Evolutionary conservation across 371 early-diverging fungal species (phyloP).

Genomic region (Fennellomyces sp.): DNA sequence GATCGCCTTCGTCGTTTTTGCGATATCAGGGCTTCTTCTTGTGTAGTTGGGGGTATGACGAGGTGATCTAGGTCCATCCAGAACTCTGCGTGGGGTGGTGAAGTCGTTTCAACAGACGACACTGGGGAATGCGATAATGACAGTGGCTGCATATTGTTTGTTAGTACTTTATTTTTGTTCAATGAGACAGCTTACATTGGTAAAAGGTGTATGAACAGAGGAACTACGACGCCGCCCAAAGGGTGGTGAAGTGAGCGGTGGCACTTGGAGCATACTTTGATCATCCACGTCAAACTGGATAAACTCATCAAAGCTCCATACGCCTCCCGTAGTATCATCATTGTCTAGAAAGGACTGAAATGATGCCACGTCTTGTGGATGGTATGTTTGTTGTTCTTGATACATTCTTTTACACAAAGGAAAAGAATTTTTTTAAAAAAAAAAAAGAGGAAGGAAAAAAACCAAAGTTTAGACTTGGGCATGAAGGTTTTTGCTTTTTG

Average conservation of each 20-base stretch:
- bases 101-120: slow-evolving; percentile 8
- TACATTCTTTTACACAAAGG: neutral
- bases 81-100: neutral
- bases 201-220: slow-evolving; percentile 7
- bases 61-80: slow-evolving; percentile 9
- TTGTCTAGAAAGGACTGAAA: neutral
- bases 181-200: neutral
- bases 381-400: neutral
- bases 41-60: slow-evolving; percentile 5
- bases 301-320: slow-evolving; percentile 12
- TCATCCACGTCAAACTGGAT: slow-evolving; percentile 7
- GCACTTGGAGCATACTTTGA: neutral
- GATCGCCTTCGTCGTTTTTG: slow-evolving; percentile 10
- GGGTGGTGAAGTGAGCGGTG: neutral
- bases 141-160: slow-evolving; percentile 1
- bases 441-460: neutral
- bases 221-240: slow-evolving; percentile 12
- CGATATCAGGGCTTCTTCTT: neutral
- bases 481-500: neutral
- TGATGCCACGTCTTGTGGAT: neutral
- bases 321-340: neutral
- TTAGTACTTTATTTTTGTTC: neutral
- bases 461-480: no score
- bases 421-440: neutral
- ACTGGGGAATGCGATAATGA: slow-evolving; percentile 7